Conservation (phyloP, 192 early-diverging fungal genomes). For the Umbelopsis isabellina region DNA sequence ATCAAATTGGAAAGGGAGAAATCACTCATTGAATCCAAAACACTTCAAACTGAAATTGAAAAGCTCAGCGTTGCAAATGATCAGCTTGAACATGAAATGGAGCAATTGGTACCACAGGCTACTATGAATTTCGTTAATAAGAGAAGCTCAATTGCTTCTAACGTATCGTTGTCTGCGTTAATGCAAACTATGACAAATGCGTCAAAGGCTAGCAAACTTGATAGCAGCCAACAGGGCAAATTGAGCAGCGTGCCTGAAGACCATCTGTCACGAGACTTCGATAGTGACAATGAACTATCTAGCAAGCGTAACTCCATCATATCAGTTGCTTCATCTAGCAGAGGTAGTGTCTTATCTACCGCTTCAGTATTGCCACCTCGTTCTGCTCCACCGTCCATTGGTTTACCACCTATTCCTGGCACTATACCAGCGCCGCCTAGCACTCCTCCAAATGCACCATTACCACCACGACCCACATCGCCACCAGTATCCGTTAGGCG, state of each 20-base stretch:
- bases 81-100: conserved; percentile 42
- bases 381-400: conserved; percentile 33
- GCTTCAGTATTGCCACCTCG: conserved; percentile 28
- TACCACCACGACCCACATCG: conserved; percentile 15
- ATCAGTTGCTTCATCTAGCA: conserved; percentile 2
- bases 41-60: conserved; percentile 34
- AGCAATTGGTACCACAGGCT: conserved; percentile 37
- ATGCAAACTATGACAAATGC: neutral
- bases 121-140: conserved; percentile 14
- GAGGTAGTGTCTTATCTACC: conserved; percentile 4
- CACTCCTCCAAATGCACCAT: conserved; percentile 20
- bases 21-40: conserved; percentile 30
- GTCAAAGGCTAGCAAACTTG: neutral
- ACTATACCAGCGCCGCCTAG: conserved; percentile 22
- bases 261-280: neutral
- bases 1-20: conserved; percentile 29
- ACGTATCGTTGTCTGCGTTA: neutral
- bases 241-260: conserved; percentile 6
- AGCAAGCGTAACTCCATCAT: conserved; percentile 6
- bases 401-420: conserved; percentile 36
- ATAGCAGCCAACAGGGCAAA: neutral
- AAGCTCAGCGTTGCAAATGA: conserved; percentile 41
- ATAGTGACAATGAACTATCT: neutral
- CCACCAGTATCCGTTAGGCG: conserved; percentile 14
- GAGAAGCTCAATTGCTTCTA: conserved; percentile 8